phyloP scores from a whole-genome alignment of 2,329 filamentous ascomycete genomes.

The Seiridium cupressi region DNA sequence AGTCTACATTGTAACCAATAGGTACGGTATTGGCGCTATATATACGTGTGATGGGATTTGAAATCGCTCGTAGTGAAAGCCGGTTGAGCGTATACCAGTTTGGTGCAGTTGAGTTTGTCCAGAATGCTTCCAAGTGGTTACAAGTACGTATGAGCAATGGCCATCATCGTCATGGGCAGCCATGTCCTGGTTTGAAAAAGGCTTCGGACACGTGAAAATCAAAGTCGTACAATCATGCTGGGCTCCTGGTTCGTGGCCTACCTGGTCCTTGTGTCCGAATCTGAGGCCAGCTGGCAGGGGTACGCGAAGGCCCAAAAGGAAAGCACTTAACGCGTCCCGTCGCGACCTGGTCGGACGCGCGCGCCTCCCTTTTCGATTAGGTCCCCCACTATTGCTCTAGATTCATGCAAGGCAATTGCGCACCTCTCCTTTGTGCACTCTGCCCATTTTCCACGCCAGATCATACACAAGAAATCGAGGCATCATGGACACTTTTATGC shows the following conservation, averaged over 20 bases:
- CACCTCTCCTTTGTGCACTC: not conserved
- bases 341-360: not conserved
- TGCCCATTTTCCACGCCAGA: not conserved
- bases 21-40: no score
- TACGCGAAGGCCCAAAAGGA: not conserved
- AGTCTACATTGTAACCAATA: no score
- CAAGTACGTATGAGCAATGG: no score
- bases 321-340: conserved; percentile 2
- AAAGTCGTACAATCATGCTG: not conserved
- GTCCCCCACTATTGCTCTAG: not conserved
- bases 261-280: not conserved
- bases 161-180: no score
- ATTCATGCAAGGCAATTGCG: conserved; percentile 1
- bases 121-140: no score
- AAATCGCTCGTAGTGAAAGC: no score
- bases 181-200: not conserved
- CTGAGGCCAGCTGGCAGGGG: not conserved
- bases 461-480: conserved; percentile 1
- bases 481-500: conserved; percentile 70
- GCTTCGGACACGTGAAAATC: not conserved
- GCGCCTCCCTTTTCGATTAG: not conserved
- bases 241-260: no score
- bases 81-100: no score
- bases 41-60: no score
- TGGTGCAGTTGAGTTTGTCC: no score